Conservation (phyloP, 208 protist species). For the Trypanosomatidae sp. region DNA sequence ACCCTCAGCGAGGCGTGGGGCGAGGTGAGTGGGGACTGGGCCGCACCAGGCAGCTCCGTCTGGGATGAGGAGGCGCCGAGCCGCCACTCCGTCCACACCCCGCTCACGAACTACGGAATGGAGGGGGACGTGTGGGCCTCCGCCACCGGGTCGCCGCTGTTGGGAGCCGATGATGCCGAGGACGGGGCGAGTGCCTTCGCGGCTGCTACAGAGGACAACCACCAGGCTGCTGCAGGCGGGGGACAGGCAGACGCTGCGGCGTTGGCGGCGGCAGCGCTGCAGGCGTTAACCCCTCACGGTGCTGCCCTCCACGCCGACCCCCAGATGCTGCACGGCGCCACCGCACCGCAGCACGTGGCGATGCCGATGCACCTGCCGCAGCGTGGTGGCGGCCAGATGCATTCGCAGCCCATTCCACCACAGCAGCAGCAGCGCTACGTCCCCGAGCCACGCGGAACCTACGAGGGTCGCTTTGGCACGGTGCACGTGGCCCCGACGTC, state of each 20-base stretch:
- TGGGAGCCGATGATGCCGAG: no score
- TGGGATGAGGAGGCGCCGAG: slow-evolving; percentile 42
- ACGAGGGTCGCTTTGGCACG: slow-evolving; percentile 17
- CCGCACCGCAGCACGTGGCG: no score
- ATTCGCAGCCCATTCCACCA: no score
- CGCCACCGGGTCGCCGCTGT: slow-evolving; percentile 21
- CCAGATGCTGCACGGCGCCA: neutral
- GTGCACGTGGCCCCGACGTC: no score
- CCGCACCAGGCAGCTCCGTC: no score
- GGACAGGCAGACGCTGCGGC: slow-evolving; percentile 18
- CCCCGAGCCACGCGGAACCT: neutral
- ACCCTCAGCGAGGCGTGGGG: slow-evolving; percentile 27
- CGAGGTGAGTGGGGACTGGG: no score
- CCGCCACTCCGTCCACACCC: slow-evolving; percentile 27
- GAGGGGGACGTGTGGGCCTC: slow-evolving; percentile 47
- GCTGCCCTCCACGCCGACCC: neutral
- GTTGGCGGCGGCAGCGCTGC: slow-evolving; percentile 26
- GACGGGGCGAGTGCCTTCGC: no score
- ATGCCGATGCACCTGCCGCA: no score
- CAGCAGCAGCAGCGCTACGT: neutral
- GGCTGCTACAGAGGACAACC: neutral
- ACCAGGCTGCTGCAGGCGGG: no score
- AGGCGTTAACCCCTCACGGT: slow-evolving; percentile 8
- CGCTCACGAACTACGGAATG: slow-evolving; percentile 45
- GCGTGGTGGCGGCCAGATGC: neutral